Conservation (phyloP, 352 stramenopile genomes). For the Plasmopara halstedii region DNA sequence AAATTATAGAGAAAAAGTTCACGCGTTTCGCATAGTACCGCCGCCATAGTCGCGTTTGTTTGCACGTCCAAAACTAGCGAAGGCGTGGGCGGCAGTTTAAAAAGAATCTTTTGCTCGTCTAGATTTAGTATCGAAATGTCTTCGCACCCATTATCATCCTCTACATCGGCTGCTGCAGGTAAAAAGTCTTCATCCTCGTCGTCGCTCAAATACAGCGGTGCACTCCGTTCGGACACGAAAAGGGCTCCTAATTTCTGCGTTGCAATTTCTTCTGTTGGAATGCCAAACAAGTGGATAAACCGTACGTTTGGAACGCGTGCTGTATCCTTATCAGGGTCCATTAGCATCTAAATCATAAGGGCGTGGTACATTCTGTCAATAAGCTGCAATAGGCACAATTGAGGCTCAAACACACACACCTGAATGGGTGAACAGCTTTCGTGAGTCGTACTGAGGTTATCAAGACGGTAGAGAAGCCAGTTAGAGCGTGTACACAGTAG, state of each 20-base stretch:
- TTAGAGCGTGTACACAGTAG: constrained; percentile 43
- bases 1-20: constrained; percentile 67
- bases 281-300: constrained; percentile 54
- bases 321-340: constrained; percentile 37
- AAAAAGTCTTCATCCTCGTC: constrained; percentile 37
- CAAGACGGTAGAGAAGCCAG: constrained; percentile 58
- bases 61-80: constrained; percentile 66
- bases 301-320: constrained; percentile 38
- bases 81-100: constrained; percentile 48
- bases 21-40: constrained; percentile 57
- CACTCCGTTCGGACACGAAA: constrained; percentile 42
- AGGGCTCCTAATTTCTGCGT: constrained; percentile 23
- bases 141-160: constrained; percentile 30
- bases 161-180: constrained; percentile 12
- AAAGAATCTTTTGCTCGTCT: constrained; percentile 36
- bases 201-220: constrained; percentile 4
- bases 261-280: constrained; percentile 6
- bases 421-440: constrained; percentile 42
- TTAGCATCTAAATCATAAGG: constrained; percentile 27
- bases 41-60: constrained; percentile 42
- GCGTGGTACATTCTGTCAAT: constrained; percentile 4
- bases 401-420: constrained; percentile 15
- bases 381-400: background rate
- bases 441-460: constrained; percentile 30
- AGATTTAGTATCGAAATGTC: constrained; percentile 47